Conservation (phyloP, 2,329 filamentous ascomycete genomes). For the Diplodia intermedia region DNA sequence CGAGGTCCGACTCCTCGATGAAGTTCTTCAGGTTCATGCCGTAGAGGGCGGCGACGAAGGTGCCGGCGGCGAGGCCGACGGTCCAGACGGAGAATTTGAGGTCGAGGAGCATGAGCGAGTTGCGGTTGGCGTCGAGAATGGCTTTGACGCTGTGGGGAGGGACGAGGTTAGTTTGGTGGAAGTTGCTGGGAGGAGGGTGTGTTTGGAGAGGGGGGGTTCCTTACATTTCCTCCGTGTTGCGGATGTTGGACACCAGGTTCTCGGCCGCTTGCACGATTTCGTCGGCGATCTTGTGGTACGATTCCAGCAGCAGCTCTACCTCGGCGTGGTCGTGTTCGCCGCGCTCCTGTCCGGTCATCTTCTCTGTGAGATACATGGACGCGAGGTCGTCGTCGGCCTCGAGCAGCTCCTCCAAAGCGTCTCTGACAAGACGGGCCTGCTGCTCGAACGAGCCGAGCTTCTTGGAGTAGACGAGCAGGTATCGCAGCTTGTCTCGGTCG, state of each 20-base stretch:
- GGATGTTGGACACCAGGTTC: constrained; percentile 90
- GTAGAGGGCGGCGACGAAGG: constrained; percentile 97
- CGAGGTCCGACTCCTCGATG: constrained; percentile 89
- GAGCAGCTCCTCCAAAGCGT: constrained; percentile 92
- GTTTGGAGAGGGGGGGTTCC: not conserved
- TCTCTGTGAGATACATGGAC: constrained; percentile 94
- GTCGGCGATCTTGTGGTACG: constrained; percentile 96
- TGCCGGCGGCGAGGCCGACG: constrained; percentile 90
- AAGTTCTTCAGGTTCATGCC: constrained; percentile 99
- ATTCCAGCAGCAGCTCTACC: constrained; percentile 95
- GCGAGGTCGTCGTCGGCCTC: constrained; percentile 96
- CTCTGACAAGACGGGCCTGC: constrained; percentile 90
- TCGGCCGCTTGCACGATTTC: constrained; percentile 96
- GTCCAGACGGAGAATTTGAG: constrained; percentile 96
- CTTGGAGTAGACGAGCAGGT: constrained; percentile 92
- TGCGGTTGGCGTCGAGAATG: constrained; percentile 96
- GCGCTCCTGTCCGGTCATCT: constrained; percentile 73
- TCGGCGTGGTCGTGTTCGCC: constrained; percentile 90
- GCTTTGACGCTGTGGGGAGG: constrained; percentile 73
- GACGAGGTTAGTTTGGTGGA: not conserved
- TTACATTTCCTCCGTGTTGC: constrained; percentile 98
- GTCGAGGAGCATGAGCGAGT: constrained; percentile 95
- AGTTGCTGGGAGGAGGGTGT: not conserved
- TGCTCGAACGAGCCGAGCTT: constrained; percentile 97
- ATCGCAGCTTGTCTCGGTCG: constrained; percentile 88